Conservation (phyloP, 2,329 filamentous ascomycete genomes). For the Biscogniauxia sp. region DNA sequence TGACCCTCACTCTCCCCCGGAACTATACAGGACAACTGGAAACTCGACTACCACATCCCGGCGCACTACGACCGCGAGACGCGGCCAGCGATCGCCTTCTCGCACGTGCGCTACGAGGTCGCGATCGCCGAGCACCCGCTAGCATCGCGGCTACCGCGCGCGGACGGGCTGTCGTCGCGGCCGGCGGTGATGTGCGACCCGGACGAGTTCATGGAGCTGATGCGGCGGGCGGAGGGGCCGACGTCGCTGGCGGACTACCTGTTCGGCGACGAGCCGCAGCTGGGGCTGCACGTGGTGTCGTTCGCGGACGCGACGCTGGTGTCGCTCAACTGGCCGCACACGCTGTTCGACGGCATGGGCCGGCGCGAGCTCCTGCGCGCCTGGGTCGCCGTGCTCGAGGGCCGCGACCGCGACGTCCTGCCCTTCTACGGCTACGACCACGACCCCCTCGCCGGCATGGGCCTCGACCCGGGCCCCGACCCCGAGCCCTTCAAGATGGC, state of each 20-base stretch:
- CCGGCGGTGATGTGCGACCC: constrained; percentile 31
- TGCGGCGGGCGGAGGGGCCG: constrained; percentile 24
- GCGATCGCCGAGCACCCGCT: constrained; percentile 41
- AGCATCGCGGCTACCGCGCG: constrained; percentile 35
- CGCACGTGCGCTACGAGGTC: constrained; percentile 35
- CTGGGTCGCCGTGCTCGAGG: constrained; percentile 46
- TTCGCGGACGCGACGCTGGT: constrained; percentile 44
- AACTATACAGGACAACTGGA: constrained; percentile 16
- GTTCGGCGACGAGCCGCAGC: constrained; percentile 40
- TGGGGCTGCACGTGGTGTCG: constrained; percentile 45
- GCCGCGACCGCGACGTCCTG: constrained; percentile 39
- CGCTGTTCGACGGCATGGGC: constrained; percentile 46
- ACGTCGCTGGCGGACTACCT: constrained; percentile 39
- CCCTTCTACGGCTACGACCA: constrained; percentile 33
- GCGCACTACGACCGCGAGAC: constrained; percentile 30
- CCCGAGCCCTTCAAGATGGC: not conserved
- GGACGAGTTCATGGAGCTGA: constrained; percentile 24
- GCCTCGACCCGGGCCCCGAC: not conserved
- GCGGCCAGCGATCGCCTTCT: constrained; percentile 41
- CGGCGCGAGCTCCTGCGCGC: constrained; percentile 39
- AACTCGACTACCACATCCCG: constrained; percentile 43
- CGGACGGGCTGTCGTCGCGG: constrained; percentile 16
- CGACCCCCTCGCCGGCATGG: constrained; percentile 33
- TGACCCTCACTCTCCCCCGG: not conserved
- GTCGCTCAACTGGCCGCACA: constrained; percentile 45